Conservation (phyloP, 2,329 filamentous ascomycete species). For the Paecilomyces fulvus region DNA sequence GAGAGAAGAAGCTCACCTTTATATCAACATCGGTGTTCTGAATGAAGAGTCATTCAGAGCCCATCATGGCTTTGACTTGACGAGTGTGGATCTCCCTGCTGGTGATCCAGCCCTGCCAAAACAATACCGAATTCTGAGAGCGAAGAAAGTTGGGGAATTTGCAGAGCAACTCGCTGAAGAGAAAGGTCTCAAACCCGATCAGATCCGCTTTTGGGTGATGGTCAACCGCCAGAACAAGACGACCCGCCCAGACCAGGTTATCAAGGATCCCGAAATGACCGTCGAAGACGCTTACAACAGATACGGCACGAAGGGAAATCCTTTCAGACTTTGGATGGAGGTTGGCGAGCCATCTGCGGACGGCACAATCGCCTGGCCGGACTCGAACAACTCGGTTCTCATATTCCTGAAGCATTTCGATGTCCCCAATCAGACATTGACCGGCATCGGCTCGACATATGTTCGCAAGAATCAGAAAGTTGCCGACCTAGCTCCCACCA, state of each 20-base stretch:
- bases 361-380: conserved; percentile 62
- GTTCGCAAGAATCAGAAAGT: conserved; percentile 83
- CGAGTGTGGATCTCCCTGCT: conserved; percentile 53
- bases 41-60: conserved; percentile 71
- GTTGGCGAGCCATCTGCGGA: conserved; percentile 60
- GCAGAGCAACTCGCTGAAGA: conserved; percentile 62
- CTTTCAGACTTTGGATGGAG: conserved; percentile 81
- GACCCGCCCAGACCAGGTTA: conserved; percentile 77
- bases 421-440: conserved; percentile 62
- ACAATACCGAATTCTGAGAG: conserved; percentile 62
- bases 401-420: conserved; percentile 94
- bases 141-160: conserved; percentile 70
- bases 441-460: conserved; percentile 75
- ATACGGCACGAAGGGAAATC: conserved; percentile 58
- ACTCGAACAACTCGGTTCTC: conserved; percentile 55
- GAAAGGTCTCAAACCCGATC: conserved; percentile 56
- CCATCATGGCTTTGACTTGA: conserved; percentile 79
- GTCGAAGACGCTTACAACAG: conserved; percentile 65
- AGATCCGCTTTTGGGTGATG: conserved; percentile 87
- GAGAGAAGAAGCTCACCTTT: conserved; percentile 87
- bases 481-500: conserved; percentile 68
- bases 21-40: conserved; percentile 74
- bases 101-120: conserved; percentile 63
- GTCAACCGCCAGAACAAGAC: conserved; percentile 98
- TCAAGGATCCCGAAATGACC: conserved; percentile 67